A percentile compares a stretch with the other conserved stretches of the same genome.
phyloP scores from a whole-genome alignment of 2,329 filamentous ascomycete genomes.

The Microdochium nivale region DNA sequence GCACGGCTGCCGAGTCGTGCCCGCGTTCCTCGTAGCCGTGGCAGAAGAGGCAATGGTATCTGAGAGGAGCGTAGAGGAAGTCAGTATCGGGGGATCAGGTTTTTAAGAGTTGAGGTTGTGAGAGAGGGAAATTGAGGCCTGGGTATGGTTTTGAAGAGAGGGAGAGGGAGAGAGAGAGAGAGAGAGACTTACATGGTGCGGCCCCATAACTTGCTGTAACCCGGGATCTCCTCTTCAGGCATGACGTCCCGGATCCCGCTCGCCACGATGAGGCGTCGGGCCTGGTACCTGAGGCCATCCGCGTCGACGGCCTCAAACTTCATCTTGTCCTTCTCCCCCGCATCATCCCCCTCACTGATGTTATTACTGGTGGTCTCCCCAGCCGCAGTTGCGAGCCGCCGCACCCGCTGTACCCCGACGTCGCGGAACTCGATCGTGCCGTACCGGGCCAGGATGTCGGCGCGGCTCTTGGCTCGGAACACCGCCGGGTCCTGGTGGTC shows the following conservation, averaged over 20 bases:
- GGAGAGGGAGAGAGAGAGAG: slow-evolving; percentile 2
- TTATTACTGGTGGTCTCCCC: slow-evolving; percentile 21
- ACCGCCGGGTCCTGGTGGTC: slow-evolving; percentile 9
- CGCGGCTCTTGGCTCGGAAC: slow-evolving; percentile 8
- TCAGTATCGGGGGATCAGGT: no score
- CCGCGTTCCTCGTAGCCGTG: slow-evolving; percentile 51
- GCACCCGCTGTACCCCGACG: slow-evolving; percentile 7
- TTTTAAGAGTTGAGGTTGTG: no score
- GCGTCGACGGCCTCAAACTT: slow-evolving; percentile 26
- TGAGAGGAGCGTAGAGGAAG: slow-evolving; percentile 8
- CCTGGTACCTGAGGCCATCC: slow-evolving; percentile 27
- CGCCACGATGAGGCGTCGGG: slow-evolving; percentile 42
- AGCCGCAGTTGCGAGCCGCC: slow-evolving; percentile 6
- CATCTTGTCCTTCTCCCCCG: slow-evolving; percentile 19
- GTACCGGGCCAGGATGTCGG: slow-evolving; percentile 12
- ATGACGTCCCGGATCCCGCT: slow-evolving; percentile 43
- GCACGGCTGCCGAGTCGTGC: slow-evolving; percentile 31
- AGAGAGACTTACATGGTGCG: slow-evolving; percentile 32
- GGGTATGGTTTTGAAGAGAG: background rate
- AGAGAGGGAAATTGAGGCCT: no score
- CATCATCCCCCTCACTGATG: background rate
- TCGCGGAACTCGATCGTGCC: slow-evolving; percentile 9
- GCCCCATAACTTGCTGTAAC: slow-evolving; percentile 48
- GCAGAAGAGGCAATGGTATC: slow-evolving; percentile 52
- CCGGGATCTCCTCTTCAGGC: slow-evolving; percentile 33